Percentiles rank a stretch among this genome's conserved stretches.
Conservation (phyloP, 2,329 filamentous ascomycete species). For the Fusarium sp. region DNA sequence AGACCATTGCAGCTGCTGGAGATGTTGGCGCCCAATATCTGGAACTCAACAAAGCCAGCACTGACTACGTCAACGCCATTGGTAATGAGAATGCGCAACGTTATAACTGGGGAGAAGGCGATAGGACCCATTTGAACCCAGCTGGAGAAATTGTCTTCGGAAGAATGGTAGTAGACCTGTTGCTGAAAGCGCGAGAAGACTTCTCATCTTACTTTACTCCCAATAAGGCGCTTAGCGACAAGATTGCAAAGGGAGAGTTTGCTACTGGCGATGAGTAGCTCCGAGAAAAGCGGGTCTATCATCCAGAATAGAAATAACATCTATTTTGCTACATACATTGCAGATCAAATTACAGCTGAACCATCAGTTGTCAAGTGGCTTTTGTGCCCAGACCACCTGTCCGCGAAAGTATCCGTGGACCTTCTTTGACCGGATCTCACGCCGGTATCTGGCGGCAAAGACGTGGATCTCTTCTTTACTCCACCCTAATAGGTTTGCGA, state of each 20-base stretch:
- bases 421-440: not conserved
- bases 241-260: slow-evolving; percentile 9
- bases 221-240: not conserved
- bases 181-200: not conserved
- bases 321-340: accelerated
- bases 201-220: not conserved
- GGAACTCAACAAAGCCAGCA: slow-evolving; percentile 4
- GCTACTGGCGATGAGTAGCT: not conserved
- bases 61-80: slow-evolving; percentile 1
- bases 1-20: not conserved
- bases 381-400: not conserved
- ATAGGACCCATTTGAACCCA: slow-evolving; percentile 3
- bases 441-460: not conserved
- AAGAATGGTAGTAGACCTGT: slow-evolving; percentile 4
- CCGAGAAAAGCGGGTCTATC: accelerated
- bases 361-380: not conserved
- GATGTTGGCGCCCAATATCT: not conserved
- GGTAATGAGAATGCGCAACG: not conserved
- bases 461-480: not conserved
- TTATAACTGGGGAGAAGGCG: slow-evolving; percentile 4
- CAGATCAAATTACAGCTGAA: accelerated
- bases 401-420: not conserved
- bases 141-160: slow-evolving; percentile 1
- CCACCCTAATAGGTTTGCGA: not conserved
- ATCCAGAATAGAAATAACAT: not conserved